These are phyloP conservation scores for Yarrowia porcina DNA, from an alignment of 805 yeast species.

Conservation along the genomic window DNA sequence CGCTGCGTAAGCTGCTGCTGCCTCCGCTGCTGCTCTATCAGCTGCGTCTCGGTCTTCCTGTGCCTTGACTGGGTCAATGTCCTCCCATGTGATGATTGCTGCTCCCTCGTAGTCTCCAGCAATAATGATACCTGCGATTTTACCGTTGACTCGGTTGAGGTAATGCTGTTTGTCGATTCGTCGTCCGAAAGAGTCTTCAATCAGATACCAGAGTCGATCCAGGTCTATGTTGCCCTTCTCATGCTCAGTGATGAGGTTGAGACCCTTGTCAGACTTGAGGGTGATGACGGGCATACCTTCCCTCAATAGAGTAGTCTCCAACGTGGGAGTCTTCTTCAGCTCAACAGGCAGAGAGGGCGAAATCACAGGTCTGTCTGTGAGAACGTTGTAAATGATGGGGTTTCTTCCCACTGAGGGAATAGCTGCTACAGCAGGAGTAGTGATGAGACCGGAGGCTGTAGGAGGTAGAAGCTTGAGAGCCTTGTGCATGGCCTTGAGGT, in stretches of 20 bases:
- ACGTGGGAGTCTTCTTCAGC: slow-evolving; percentile 52
- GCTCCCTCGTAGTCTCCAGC: slow-evolving; percentile 96
- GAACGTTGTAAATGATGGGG: slow-evolving; percentile 83
- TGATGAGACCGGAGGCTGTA: slow-evolving; percentile 76
- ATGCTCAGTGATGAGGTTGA: slow-evolving; percentile 44
- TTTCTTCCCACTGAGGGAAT: slow-evolving; percentile 49
- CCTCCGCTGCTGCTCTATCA: slow-evolving; percentile 20
- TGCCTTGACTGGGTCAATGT: slow-evolving; percentile 37
- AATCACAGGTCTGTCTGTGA: slow-evolving; percentile 87
- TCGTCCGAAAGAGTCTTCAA: slow-evolving; percentile 77
- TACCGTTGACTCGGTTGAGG: slow-evolving; percentile 58
- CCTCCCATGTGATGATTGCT: slow-evolving; percentile 87
- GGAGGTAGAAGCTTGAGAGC: slow-evolving; percentile 51
- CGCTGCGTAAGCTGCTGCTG: slow-evolving; percentile 9
- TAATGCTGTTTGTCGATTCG: slow-evolving; percentile 65
- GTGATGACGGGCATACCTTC: slow-evolving; percentile 64
- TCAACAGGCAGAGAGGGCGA: slow-evolving; percentile 86
- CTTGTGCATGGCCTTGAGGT: slow-evolving; percentile 62
- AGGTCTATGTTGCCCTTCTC: slow-evolving; percentile 50
- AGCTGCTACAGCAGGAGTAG: slow-evolving; percentile 77
- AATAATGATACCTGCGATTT: slow-evolving; percentile 71
- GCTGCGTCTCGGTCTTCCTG: slow-evolving; percentile 23
- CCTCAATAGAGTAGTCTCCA: slow-evolving; percentile 75
- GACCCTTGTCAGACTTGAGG: slow-evolving; percentile 39
- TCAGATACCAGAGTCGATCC: slow-evolving; percentile 53